Evolutionary conservation across 2,329 filamentous ascomycete genomes (phyloP).

Genomic region (Orbilia ellipsospora): DNA sequence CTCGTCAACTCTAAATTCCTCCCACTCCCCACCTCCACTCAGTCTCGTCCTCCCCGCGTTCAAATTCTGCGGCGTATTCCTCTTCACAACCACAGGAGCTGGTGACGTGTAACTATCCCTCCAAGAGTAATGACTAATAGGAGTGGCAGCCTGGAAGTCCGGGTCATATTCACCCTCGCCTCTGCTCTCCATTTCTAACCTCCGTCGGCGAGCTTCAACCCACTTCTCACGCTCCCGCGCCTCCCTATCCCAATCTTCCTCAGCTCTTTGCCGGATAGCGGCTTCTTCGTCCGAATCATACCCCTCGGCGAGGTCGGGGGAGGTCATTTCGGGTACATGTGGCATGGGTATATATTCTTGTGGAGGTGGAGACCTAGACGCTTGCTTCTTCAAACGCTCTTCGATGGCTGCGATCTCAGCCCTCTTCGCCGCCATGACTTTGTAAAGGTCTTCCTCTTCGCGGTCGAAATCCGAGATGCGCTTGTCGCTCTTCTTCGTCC

Average conservation of each 20-base stretch:
- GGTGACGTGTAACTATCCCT: conserved; percentile 47
- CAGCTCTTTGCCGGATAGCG: conserved; percentile 37
- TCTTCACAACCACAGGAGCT: conserved; percentile 46
- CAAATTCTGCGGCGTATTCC: conserved; percentile 38
- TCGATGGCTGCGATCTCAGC: conserved; percentile 52
- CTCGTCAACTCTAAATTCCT: conserved; percentile 52
- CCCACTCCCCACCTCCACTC: conserved; percentile 54
- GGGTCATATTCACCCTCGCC: conserved; percentile 46
- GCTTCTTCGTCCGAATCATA: conserved; percentile 50
- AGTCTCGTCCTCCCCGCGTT: conserved; percentile 43
- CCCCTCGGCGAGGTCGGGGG: conserved; percentile 24
- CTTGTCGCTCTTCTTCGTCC: conserved; percentile 31
- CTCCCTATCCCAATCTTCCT: conserved; percentile 53
- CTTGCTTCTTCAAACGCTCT: conserved; percentile 40
- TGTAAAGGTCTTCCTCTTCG: conserved; percentile 53
- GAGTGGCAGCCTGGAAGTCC: conserved; percentile 48
- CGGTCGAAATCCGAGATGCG: conserved; percentile 51
- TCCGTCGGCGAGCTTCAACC: conserved; percentile 49
- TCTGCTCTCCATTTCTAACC: conserved; percentile 35
- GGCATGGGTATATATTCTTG: conserved; percentile 28
- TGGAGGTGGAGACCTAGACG: conserved; percentile 15
- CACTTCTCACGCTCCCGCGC: conserved; percentile 51
- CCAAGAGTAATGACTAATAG: conserved; percentile 53
- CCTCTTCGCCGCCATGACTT: conserved; percentile 50
- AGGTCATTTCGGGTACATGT: conserved; percentile 15